Base-by-base conservation (phyloP, 192 early-diverging fungal species). In the Dimargaris verticillata region DNA sequence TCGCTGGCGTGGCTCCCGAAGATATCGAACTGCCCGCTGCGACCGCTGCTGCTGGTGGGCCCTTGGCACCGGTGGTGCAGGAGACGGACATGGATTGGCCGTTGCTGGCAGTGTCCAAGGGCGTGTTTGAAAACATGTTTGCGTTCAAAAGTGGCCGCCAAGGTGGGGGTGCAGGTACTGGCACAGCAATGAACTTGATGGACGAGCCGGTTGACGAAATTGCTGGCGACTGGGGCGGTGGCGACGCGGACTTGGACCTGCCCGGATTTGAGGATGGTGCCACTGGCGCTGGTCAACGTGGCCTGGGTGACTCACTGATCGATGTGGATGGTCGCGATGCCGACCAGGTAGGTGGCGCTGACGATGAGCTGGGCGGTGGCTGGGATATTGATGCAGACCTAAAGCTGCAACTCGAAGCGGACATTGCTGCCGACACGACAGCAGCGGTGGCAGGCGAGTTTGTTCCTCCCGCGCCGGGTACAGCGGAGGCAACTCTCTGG, bases 21-120 rank as follows among this genome's bases (percentile, higher is more conserved):
- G 80, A 83, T 15, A 68, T 85, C 5, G 77, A 70, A 33, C 72
- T 73, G 53, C 61, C 64, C 3, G 53, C 66, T 0, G 61, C 62
- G 2, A 70, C 66, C 5, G 74, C 80, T 1, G 63, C 76, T 45
- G 69, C 92, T 17, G 74, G 92, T 41, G 72, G 76, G 49, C 77
- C 87, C 20, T 79, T 85, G 0, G 77, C 78, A 50, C 91, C 93
- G 15, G 67, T 90, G n/a, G 67, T 84, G 50, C 70, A 75, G 41
- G 79, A 88, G 14, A 64, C 74, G 44, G 89, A 96, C 65, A 68
- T 80, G 44, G 92, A 97, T 77, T 99, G 94, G 96, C 93, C 96
- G 11, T 78, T 84, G 63, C 78, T 97, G 62, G 78, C 84, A 6
- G 86, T 94, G 17, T 78, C 85, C 28, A 82, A 85, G 61, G 80